Conservation (phyloP, 179 eudicot genomes). For the Corrigiola litoralis region DNA sequence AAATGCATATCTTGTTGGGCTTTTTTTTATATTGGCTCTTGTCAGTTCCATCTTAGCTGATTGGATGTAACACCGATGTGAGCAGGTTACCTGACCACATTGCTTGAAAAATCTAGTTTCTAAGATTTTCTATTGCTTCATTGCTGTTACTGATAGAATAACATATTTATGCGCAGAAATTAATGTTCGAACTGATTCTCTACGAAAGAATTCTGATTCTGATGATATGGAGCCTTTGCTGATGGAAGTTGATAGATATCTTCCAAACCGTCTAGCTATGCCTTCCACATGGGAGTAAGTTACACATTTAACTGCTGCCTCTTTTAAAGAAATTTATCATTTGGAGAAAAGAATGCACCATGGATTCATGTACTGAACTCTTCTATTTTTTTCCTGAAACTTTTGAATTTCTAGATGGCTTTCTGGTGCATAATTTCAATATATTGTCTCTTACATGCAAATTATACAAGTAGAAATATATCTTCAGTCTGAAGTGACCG, state of each 20-base stretch:
- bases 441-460: too few species aligned
- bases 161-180: conserved; percentile 5
- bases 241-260: conserved; percentile 16
- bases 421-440: not conserved
- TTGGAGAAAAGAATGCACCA: not conserved
- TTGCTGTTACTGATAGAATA: not conserved
- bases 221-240: conserved; percentile 7
- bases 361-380: not conserved
- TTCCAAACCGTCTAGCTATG: conserved; percentile 28
- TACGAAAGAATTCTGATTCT: not conserved
- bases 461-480: too few species aligned
- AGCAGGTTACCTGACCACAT: not conserved
- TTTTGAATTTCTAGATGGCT: not conserved
- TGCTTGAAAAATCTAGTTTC: not conserved
- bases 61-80: not conserved
- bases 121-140: not conserved
- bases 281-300: conserved; percentile 34
- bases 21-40: not conserved
- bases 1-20: too few species aligned
- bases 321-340: not conserved
- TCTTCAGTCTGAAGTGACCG: too few species aligned
- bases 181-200: conserved; percentile 1
- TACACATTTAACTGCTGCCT: not conserved
- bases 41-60: not conserved
- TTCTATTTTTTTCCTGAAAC: not conserved